phyloP scores from a whole-genome alignment of 495 filamentous ascomycete genomes.

The Aspergillus leporis region DNA sequence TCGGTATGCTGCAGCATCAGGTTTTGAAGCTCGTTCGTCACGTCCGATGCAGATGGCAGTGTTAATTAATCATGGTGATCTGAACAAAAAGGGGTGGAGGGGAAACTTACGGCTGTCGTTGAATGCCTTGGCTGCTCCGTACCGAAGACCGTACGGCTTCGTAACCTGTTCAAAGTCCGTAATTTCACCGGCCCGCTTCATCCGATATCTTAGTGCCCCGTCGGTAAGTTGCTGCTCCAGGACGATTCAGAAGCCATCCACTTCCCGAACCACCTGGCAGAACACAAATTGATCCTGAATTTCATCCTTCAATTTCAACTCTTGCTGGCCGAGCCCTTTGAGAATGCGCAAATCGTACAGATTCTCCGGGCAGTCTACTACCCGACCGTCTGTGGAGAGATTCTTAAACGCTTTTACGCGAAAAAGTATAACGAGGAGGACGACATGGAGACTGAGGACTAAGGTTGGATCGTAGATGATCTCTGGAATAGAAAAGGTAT shows the following conservation, averaged over 20 bases:
- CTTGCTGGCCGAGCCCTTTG: constrained; percentile 29
- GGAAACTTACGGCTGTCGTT: constrained; percentile 33
- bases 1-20: constrained; percentile 38
- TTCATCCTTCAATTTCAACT: constrained; percentile 29
- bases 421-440: constrained; percentile 33
- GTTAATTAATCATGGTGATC: constrained; percentile 15
- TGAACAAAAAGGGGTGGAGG: constrained; percentile 8
- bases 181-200: constrained; percentile 31
- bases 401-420: constrained; percentile 28
- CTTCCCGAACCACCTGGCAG: constrained; percentile 13
- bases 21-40: constrained; percentile 40
- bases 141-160: constrained; percentile 36
- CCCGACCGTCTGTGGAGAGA: constrained; percentile 19
- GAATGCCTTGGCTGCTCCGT: constrained; percentile 37
- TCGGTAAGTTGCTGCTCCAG: constrained; percentile 29
- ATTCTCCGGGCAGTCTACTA: constrained; percentile 27
- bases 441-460: constrained; percentile 24
- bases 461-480: constrained; percentile 35
- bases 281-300: constrained; percentile 26
- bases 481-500: constrained; percentile 31
- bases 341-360: constrained; percentile 32
- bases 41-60: constrained; percentile 25
- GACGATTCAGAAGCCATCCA: constrained; percentile 29
- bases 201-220: constrained; percentile 26
- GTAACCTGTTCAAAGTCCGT: constrained; percentile 29